Base-by-base conservation (phyloP, 2,329 filamentous ascomycete species). In the Fusarium sp. region DNA sequence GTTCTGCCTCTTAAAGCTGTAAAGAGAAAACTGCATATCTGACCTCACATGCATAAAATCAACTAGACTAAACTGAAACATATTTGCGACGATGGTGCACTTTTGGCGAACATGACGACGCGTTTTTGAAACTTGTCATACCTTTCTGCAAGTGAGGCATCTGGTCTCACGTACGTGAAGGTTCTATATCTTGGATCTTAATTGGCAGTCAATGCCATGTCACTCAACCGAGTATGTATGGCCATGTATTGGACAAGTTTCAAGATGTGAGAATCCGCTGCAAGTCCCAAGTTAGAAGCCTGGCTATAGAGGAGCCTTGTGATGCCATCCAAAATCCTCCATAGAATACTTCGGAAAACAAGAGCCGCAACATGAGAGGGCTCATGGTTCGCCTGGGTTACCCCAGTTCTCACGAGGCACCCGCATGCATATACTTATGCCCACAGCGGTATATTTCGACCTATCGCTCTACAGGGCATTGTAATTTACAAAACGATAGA, bases 401-500 rank as follows among this genome's bases (percentile, higher is more conserved):
- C 44, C 33, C 20, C 33, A 18, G 18, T 28, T 40, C 20, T 33
- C 10, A 20, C 33, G 20, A 59, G 54, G 45, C 54, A 39, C 22
- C 46, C 22, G 15, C 58, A 50, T 51, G n/a, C 22, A 13, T 7
- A 18, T 18, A 24, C 7, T 3, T 18, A 24, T 20, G 24, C 26
- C 26, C 20, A 26, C 48, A 34, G 22, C 24, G 18, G 18, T 7
- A 52, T 31, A 18, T n/a, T 11, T 10, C 31, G 34, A 42, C 36
- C 31, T 26, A 20, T 50, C 56, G 43, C 24, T 28, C n/a, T 26
- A 28, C 34, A 18, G 24, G 24, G 24, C 7, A 46, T 46, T 66
- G 63, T 50, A 36, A 67, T 28, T 56, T 56, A 31, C 33, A 66
- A 36, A 36, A 22, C 22, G 45, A 40, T 34, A 33, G 22, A n/a